phyloP scores from a whole-genome alignment of 371 early-diverging fungal genomes.

The Circinella minor region DNA sequence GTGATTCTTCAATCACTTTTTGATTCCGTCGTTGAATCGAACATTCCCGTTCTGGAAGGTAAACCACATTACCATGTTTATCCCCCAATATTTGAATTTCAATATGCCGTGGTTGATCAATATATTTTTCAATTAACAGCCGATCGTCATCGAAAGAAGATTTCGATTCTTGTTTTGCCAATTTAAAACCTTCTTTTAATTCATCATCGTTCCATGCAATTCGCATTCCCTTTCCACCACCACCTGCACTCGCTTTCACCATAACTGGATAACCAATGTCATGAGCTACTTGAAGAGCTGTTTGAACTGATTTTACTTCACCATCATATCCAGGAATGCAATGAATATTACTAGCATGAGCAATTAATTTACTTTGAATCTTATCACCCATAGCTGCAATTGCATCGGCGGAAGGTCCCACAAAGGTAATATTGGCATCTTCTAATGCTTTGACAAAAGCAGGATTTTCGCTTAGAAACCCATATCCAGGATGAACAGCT shows the following conservation, averaged over 20 bases:
- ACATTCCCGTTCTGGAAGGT: conserved; percentile 92
- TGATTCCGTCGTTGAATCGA: conserved; percentile 92
- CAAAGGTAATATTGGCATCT: conserved; percentile 68
- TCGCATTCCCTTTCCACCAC: conserved; percentile 92
- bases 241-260: conserved; percentile 86
- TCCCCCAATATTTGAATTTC: conserved; percentile 88
- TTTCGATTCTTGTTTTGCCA: conserved; percentile 82
- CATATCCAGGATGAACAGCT: conserved; percentile 88
- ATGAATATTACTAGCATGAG: conserved; percentile 69
- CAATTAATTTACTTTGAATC: conserved; percentile 75
- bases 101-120: conserved; percentile 84
- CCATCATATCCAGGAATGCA: conserved; percentile 74
- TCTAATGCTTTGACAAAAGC: conserved; percentile 72
- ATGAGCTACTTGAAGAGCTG: conserved; percentile 54
- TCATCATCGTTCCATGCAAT: conserved; percentile 74
- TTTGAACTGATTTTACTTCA: conserved; percentile 47
- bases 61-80: conserved; percentile 74
- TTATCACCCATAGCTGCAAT: conserved; percentile 96
- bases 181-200: conserved; percentile 76
- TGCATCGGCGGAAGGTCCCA: conserved; percentile 76
- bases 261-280: conserved; percentile 80
- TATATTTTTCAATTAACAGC: conserved; percentile 90
- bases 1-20: conserved; percentile 84
- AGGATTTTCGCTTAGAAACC: conserved; percentile 87
- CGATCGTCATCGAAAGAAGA: conserved; percentile 88